phyloP scores from a whole-genome alignment of 352 stramenopile genomes.

The Globisporangium echinulatum region DNA sequence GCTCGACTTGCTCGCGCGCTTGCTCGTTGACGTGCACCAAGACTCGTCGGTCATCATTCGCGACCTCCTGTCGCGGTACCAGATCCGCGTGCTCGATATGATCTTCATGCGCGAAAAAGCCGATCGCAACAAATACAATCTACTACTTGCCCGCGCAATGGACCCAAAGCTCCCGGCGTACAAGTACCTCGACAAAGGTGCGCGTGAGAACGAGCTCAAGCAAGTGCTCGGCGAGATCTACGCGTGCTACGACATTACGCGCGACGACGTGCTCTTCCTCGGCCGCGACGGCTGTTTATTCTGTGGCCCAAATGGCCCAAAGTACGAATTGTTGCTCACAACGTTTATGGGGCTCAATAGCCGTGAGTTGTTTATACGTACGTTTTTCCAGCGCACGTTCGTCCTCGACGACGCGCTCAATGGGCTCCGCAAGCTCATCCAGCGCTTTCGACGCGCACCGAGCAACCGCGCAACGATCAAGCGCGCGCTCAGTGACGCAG shows the following conservation, averaged over 20 bases:
- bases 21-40: conserved; percentile 95
- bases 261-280: conserved; percentile 95
- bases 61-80: conserved; percentile 93
- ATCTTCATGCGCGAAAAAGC: conserved; percentile 93
- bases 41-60: conserved; percentile 95
- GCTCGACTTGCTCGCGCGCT: conserved; percentile 91
- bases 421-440: conserved; percentile 82
- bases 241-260: conserved; percentile 94
- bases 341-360: conserved; percentile 95
- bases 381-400: conserved; percentile 95
- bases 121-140: conserved; percentile 96
- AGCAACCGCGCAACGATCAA: conserved; percentile 79
- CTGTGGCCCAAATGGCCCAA: conserved; percentile 89
- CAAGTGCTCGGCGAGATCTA: conserved; percentile 93
- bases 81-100: conserved; percentile 93
- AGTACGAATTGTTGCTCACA: conserved; percentile 94
- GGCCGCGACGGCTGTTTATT: conserved; percentile 92
- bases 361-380: conserved; percentile 97
- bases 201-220: conserved; percentile 97
- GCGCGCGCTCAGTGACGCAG: conserved; percentile 86
- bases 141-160: conserved; percentile 95
- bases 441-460: conserved; percentile 79
- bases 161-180: conserved; percentile 93
- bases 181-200: conserved; percentile 96
- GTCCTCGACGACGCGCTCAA: conserved; percentile 94